Evolutionary conservation across 1,284 basidiomycete genomes (phyloP).

Genomic region (Sporisorium sorghi): DNA sequence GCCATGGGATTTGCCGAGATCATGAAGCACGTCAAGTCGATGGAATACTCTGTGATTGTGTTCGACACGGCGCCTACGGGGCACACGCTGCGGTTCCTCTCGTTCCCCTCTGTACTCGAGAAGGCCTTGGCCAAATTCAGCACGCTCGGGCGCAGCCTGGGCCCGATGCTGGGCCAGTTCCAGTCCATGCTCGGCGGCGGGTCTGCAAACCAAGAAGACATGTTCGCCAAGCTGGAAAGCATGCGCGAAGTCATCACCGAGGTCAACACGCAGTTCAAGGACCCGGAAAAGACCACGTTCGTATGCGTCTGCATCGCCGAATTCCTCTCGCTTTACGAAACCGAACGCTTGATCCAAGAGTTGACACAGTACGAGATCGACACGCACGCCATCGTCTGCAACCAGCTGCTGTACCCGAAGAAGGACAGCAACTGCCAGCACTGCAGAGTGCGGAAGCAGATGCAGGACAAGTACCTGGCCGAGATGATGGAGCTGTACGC

Average conservation of each 20-base stretch:
- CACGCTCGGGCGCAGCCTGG: conserved; percentile 88
- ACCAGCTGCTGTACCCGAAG: conserved; percentile 95
- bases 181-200: conserved; percentile 89
- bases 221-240: conserved; percentile 96
- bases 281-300: conserved; percentile 95
- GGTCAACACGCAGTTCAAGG: conserved; percentile 99
- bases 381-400: conserved; percentile 98
- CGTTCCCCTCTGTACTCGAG: conserved; percentile 96
- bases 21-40: conserved; percentile 99
- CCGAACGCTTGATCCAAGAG: conserved; percentile 95
- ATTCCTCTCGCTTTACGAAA: conserved; percentile 97
- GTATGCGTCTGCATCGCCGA: conserved; percentile 99
- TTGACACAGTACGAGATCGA: conserved; percentile 96
- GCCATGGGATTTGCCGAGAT: conserved; percentile 99
- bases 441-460: conserved; percentile 90
- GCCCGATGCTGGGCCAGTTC: conserved; percentile 86
- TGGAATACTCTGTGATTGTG: conserved; percentile 99
- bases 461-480: conserved; percentile 79
- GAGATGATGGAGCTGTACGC: conserved; percentile 68
- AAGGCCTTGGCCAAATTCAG: conserved; percentile 96
- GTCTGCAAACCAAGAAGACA: conserved; percentile 75
- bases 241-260: conserved; percentile 98
- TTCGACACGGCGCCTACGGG: conserved; percentile 99
- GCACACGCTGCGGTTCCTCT: conserved; percentile 96
- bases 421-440: conserved; percentile 92